Conservation (phyloP, 768 basidiomycete species). For the Roridomyces roridus region DNA sequence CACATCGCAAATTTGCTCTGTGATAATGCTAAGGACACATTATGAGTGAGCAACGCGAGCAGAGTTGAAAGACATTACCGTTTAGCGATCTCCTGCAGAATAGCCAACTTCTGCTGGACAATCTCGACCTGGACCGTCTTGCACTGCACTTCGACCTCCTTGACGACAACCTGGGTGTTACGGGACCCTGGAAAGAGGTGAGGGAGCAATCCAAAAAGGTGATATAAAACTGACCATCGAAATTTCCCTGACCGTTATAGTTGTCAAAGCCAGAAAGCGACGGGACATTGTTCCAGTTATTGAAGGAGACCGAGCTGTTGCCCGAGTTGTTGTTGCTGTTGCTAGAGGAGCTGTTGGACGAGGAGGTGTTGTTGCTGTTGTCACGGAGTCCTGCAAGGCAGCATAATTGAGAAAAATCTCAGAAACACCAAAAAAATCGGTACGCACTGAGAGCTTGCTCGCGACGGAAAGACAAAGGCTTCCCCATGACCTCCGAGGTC, state of each 20-base stretch:
- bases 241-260: conserved; percentile 27
- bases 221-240: conserved; percentile 4
- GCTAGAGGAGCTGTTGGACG: too few species aligned
- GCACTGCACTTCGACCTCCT: conserved; percentile 15
- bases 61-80: conserved; percentile 13
- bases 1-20: conserved; percentile 37
- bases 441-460: conserved; percentile 17
- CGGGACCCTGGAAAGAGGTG: conserved; percentile 25
- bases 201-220: conserved; percentile 8
- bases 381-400: conserved; percentile 8
- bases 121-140: conserved; percentile 22
- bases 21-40: conserved; percentile 27
- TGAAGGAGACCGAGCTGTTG: conserved; percentile 25
- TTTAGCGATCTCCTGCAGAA: conserved; percentile 36
- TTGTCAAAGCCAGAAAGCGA: conserved; percentile 29
- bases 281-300: conserved; percentile 29
- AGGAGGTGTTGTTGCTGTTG: too few species aligned
- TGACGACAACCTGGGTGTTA: conserved; percentile 26
- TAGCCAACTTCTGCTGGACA: conserved; percentile 34
- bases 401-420: not conserved
- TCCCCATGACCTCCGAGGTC: conserved; percentile 17
- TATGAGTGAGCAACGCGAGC: not conserved
- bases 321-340: conserved; percentile 9
- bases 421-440: not conserved
- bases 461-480: conserved; percentile 21